Evolutionary conservation across 1,139 yeast genomes (phyloP), one percentile per base, ranked within the genome.

Genomic region (Candida pseudoviswanathii): DNA sequence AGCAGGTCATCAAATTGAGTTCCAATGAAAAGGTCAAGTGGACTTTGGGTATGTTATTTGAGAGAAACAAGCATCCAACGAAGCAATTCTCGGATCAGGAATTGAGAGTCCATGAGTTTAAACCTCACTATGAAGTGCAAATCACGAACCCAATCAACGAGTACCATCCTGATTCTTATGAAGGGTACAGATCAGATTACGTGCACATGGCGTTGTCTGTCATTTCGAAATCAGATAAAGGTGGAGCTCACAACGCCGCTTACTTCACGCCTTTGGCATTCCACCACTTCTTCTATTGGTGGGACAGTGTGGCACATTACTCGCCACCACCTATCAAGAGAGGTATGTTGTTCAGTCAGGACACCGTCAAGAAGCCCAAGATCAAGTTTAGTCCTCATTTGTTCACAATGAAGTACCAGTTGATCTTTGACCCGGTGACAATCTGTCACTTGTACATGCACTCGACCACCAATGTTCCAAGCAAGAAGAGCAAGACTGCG

Each of bases 211-310:
- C 95, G 0, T 75, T 92, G 30, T 61, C 75, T 0, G 80, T 77
- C 5, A 65, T 65, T 9, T 74, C 79, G 2, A 66, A 63, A 29
- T 64, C 75, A 0, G 45, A 58, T 1, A 57, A 59, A 3, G 75
- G 73, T 0, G 65, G 67, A 47, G 63, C 87, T 1, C 82, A 81
- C 58, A 92, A 91, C 66, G 78, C 91, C 1, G 80, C 86, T 11
- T 95, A 91, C 63, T 68, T 92, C 40, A 78, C 96, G 0, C 97
- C 97, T 0, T 67, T 76, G 37, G 77, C 86, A 0, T 73, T 90
- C 54, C 67, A 70, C 9, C 87, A 87, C 58, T 92, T 92, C 70
- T 82, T 81, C 59, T 68, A 71, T 38, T 94, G 98, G 98, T 91
- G 97, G 96, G 69, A 76, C 45, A 77, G 86, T 48, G 83, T 94